Percentiles rank a stretch among this genome's conserved stretches.
phyloP scores from a whole-genome alignment of 441 rosid genomes.

The Adansonia madagascariensis region DNA sequence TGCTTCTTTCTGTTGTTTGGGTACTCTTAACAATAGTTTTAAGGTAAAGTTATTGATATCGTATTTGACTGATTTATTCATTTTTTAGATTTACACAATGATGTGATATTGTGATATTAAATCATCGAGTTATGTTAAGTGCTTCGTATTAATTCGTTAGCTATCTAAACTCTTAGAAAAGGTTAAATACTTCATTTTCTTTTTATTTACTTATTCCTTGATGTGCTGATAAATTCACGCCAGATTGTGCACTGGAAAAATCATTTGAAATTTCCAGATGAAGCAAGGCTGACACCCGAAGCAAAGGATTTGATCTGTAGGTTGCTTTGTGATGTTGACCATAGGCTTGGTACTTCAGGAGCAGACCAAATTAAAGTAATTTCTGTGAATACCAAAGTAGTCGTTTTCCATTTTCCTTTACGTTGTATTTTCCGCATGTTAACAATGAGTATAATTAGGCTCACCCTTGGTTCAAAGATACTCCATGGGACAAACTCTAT shows the following conservation, averaged over 20 bases:
- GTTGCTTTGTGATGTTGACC: constrained; percentile 88
- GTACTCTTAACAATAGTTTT: neutral
- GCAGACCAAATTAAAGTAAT: constrained; percentile 79
- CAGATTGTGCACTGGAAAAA: constrained; percentile 93
- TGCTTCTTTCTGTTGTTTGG: constrained; percentile 18
- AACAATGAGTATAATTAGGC: constrained; percentile 48
- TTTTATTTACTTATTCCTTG: neutral
- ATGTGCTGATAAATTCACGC: constrained; percentile 28
- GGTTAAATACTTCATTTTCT: neutral
- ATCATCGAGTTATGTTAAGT: neutral
- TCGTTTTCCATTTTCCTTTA: constrained; percentile 4
- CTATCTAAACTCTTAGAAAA: constrained; percentile 15
- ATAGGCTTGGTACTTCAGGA: constrained; percentile 83
- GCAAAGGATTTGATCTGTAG: constrained; percentile 83
- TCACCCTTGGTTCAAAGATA: constrained; percentile 92
- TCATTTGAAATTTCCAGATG: constrained; percentile 85
- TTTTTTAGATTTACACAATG: neutral
- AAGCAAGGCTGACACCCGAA: constrained; percentile 76
- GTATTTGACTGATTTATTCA: neutral
- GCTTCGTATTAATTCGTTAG: neutral
- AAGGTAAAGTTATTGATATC: neutral
- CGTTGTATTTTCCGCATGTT: constrained; percentile 27
- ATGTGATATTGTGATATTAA: constrained; percentile 2
- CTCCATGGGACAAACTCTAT: constrained; percentile 82
- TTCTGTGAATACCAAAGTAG: constrained; percentile 8